Evolutionary conservation across 345 rosid species (phyloP), one percentile per base, ranked within the genome.

Genomic region (Euphorbia lathyris): DNA sequence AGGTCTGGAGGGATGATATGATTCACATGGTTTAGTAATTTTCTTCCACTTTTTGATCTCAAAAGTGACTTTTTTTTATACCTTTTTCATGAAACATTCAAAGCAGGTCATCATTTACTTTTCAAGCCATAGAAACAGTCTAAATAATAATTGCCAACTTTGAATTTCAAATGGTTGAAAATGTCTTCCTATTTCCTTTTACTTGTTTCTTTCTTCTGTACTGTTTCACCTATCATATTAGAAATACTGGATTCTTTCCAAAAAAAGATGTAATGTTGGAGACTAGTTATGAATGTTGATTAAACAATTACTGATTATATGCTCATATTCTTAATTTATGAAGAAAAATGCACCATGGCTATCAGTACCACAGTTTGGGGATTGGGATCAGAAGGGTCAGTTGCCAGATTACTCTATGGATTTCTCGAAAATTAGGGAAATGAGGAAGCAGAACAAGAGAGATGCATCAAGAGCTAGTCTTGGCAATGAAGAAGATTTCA

Each of bases 311-410:
- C 13, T 60, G 17, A 53, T 60, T 7, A 11, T 50, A 22, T 70
- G 52, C 23, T 40, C 8, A 11, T 1, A 7, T 67, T 34, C 38
- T 34, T 34, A 34, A 34, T 7, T 23, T 70, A 40, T 68, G 74
- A 72, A 91, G 96, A 90, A 81, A 82, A 82, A 72, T 70, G 80
- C 81, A 26, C 96, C 93, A 47, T 91, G 99, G 99, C 80, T 95
- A 69, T 90, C 97, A 64, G 97, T 95, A 60, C 97, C 99, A 42
- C 96, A 90, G 65, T 95, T 95, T 79, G 99, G 97, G 53, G 97
- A 92, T 68, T 95, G 99, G 97, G 97, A 95, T 59, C 91, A 88
- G 79, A 90, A 90, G 83, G 99, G 97, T 52, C 80, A 74, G 65
- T 42, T 95, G 72, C 98, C 98, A 1, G 99, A 95, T 73, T 91